Conservation (phyloP, 352 stramenopile species). For the Phytophthora ohioensis region DNA sequence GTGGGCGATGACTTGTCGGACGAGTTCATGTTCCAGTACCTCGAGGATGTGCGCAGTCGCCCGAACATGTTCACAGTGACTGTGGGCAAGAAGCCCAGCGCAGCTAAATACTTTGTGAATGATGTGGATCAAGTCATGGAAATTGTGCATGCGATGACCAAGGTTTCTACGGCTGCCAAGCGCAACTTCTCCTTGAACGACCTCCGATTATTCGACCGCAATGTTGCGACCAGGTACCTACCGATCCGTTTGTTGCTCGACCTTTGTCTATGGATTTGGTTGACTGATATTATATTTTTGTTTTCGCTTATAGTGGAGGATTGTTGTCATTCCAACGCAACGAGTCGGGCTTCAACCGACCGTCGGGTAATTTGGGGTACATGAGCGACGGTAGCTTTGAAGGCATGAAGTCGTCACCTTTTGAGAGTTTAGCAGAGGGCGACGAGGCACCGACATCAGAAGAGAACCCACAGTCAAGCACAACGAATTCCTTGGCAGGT, state of each 20-base stretch:
- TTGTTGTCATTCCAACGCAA: slow-evolving; percentile 41
- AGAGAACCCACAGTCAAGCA: slow-evolving; percentile 13
- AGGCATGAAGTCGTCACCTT: slow-evolving; percentile 50
- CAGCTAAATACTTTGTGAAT: slow-evolving; percentile 98
- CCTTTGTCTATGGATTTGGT: neutral
- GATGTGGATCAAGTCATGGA: slow-evolving; percentile 97
- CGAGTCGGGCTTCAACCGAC: slow-evolving; percentile 28
- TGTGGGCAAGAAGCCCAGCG: slow-evolving; percentile 98
- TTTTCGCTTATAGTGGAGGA: slow-evolving; percentile 31
- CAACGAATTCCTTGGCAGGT: slow-evolving; percentile 23
- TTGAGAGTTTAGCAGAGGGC: slow-evolving; percentile 34
- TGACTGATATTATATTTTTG: slow-evolving; percentile 18
- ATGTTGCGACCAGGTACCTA: slow-evolving; percentile 54
- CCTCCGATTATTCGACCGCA: slow-evolving; percentile 73
- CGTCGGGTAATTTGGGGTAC: slow-evolving; percentile 40
- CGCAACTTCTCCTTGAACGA: slow-evolving; percentile 90
- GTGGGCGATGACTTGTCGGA: slow-evolving; percentile 99
- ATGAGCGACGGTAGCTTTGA: slow-evolving; percentile 63
- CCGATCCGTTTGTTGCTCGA: neutral
- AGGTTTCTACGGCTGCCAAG: slow-evolving; percentile 85
- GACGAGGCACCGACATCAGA: slow-evolving; percentile 25
- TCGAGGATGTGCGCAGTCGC: slow-evolving; percentile 73
- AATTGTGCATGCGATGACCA: slow-evolving; percentile 89
- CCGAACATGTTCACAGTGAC: slow-evolving; percentile 95
- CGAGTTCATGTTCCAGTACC: slow-evolving; percentile 97